Base-by-base conservation (phyloP, 495 filamentous ascomycete species). In the Aspergillus affinis region DNA sequence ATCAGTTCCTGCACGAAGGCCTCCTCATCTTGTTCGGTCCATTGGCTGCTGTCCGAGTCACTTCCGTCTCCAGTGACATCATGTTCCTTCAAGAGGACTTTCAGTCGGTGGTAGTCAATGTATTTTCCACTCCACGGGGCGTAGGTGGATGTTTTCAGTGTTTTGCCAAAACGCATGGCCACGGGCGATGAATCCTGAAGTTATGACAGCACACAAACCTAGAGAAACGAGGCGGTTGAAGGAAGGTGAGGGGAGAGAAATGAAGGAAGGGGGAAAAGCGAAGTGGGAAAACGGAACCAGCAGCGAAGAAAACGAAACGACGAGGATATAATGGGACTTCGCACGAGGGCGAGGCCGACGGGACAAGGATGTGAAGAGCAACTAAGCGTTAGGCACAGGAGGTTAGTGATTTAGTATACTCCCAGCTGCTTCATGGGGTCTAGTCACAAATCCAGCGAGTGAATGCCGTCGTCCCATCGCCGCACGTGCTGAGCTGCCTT, bases 1-100 rank as follows among this genome's bases (percentile, higher is more conserved):
- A 97, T 81, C 54, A 97, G 76, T 80, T 97, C 94, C 67, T 97
- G 92, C 65, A 95, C 93, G 73, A 98, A 98, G 12, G 80, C 81
- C 60, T 88, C 88, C 78, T 98, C 94, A 74, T 98, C 94, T n/a
- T 92, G 86, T 60, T 96, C 92, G 36, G 95, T 98, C 94, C 94
- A 98, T 41, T 77, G 69, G 48, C 75, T 66, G 41, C 76, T 72
- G 7, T 84, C 82, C 7, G 78, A 77, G 54, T 81, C 78, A 57
- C 77, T 75, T 75, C 78, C 65, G 58, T 80, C 85, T 47, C 62
- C 69, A 17, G 65, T 77, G 68, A 77, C 69, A 70, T 80, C 78
- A 66, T 75, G 64, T 65, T 98, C 94, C 29, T 90, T 86, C 47
- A 98, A 77, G 45, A 98, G 83, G 57, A 82, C 79, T 79, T 98